Base-by-base conservation (phyloP, 2,329 filamentous ascomycete genomes). In the Fusarium subglutinans region DNA sequence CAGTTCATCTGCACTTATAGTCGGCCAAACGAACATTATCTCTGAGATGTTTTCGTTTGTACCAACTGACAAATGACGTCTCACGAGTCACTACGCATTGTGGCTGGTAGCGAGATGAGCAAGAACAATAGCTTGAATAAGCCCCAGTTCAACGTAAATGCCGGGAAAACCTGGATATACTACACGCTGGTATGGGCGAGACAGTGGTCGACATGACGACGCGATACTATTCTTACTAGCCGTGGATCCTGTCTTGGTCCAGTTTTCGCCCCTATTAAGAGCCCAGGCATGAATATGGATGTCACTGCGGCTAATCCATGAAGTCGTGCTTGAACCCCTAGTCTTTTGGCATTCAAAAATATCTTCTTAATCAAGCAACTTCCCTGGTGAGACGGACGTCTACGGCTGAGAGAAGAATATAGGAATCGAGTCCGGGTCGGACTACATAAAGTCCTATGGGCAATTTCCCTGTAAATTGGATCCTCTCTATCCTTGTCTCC, bases 391-490 rank as follows among this genome's bases (percentile, higher is more conserved):
- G 50, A 38, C 22, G n/a, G 33, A 44, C 28, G 35, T 40, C 48
- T 30, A 35, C 65, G 50, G 48, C 50, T 22, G 26, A 37, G 64
- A 62, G 20, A 50, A 43, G 47, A 24, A 62, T 38, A 69, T 55
- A 48, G 37, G 30, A 43, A 69, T n/a, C 30, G 40, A 64, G 28
- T 43, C 50, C 58, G 45, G 40, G 51, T 55, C 37, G 35, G 63
- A 26, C 48, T 41, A 44, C 41, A 33, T 38, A 54, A 72, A 72
- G 45, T 65, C 63, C 28, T 51, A 44, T 63, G 48, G 57, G 50
- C 59, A 74, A 74, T 74, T 63, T 74, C 63, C 44, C 65, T 73
- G 69, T 55, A 74, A 73, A 75, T 69, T 75, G 57, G 72, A 48
- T 44, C 62, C 50, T 62, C 54, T 28, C n/a, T 41, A 50, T 35